phyloP scores from a whole-genome alignment of 345 rosid species.

The Trapa incisa region DNA sequence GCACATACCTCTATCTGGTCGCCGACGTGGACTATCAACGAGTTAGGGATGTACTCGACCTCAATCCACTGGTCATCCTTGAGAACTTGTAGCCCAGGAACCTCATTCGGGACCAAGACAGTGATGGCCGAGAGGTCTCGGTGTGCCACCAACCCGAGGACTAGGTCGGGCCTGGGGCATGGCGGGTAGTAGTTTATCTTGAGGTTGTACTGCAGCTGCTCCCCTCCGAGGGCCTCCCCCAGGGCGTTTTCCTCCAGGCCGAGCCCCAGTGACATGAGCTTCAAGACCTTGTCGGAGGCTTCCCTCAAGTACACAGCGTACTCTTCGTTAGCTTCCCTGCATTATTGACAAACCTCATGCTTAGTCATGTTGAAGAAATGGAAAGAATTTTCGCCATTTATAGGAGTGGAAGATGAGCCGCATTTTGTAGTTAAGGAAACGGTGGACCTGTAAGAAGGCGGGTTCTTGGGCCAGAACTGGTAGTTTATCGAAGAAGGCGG shows the following conservation, averaged over 20 bases:
- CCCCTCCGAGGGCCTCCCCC: constrained; percentile 54
- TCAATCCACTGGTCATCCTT: constrained; percentile 62
- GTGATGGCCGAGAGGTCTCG: constrained; percentile 69
- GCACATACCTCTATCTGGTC: constrained; percentile 64
- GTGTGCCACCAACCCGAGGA: constrained; percentile 71
- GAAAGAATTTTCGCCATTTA: too few species aligned
- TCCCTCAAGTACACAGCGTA: constrained; percentile 32
- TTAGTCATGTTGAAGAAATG: too few species aligned
- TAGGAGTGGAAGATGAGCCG: too few species aligned
- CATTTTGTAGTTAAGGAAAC: too few species aligned
- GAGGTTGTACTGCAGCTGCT: constrained; percentile 41
- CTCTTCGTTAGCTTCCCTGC: constrained; percentile 71
- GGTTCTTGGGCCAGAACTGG: constrained; percentile 62
- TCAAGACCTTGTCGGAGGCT: constrained; percentile 43
- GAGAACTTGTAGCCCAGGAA: constrained; percentile 78
- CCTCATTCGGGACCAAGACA: constrained; percentile 67
- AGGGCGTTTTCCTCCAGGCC: constrained; percentile 37
- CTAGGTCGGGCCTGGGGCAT: constrained; percentile 76
- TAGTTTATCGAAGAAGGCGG: constrained; percentile 49
- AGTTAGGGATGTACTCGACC: constrained; percentile 57
- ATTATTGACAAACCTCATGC: too few species aligned
- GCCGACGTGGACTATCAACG: constrained; percentile 68
- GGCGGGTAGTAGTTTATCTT: constrained; percentile 90
- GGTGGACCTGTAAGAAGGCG: constrained; percentile 34
- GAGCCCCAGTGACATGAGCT: constrained; percentile 41